Conservation (phyloP, 129 eudicot species). For the Escallonia herrerae region DNA sequence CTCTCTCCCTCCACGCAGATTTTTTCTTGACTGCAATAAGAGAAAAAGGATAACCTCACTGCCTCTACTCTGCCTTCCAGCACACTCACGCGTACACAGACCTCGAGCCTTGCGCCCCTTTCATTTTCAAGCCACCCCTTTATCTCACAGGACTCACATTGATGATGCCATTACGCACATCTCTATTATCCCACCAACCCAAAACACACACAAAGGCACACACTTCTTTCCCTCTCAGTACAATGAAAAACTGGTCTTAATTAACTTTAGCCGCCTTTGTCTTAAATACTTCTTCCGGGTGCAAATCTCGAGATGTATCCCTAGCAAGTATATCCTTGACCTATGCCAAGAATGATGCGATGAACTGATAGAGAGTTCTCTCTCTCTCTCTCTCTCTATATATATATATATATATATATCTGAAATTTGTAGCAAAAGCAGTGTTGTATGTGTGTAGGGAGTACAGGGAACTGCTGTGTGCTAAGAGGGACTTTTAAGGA, state of each 20-base stretch:
- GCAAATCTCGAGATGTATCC: constrained; percentile 15
- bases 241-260: too few species aligned
- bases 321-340: neutral
- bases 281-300: constrained; percentile 18
- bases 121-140: neutral
- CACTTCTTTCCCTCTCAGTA: neutral
- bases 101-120: constrained; percentile 13
- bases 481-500: constrained; percentile 11
- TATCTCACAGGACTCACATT: neutral
- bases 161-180: constrained; percentile 5
- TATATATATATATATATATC: neutral
- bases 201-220: neutral
- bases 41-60: constrained; percentile 10
- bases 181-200: constrained; percentile 1
- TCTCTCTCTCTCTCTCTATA: neutral
- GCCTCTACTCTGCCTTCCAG: neutral
- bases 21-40: neutral
- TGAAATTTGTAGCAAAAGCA: constrained; percentile 8
- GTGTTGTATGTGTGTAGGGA: constrained; percentile 1
- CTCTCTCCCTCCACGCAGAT: neutral
- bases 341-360: too few species aligned
- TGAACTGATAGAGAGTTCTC: neutral
- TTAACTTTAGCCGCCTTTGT: constrained; percentile 36
- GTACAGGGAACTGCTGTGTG: constrained; percentile 6
- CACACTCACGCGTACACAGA: neutral